Conservation (phyloP, 1,139 yeast species). For the Candida labiduridarum region DNA sequence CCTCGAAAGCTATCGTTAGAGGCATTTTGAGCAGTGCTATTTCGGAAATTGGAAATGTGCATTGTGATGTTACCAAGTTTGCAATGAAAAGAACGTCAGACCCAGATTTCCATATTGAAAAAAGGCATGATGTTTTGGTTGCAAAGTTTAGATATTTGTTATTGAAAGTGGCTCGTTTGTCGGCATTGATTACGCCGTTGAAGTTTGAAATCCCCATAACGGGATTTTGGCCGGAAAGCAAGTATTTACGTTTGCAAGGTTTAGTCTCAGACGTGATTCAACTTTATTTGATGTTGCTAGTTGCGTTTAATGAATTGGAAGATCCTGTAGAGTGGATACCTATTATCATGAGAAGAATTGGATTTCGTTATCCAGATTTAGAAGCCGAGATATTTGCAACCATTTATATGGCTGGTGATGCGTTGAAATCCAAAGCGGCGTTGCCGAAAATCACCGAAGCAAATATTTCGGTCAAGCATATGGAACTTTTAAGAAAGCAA, state of each 20-base stretch:
- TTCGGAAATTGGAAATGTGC: slow-evolving; percentile 31
- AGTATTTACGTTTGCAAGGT: slow-evolving; percentile 27
- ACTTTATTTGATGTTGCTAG: slow-evolving; percentile 28
- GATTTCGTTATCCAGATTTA: slow-evolving; percentile 34
- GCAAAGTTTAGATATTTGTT: slow-evolving; percentile 28
- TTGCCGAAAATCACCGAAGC: slow-evolving; percentile 40
- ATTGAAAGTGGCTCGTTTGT: slow-evolving; percentile 25
- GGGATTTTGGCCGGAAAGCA: slow-evolving; percentile 40
- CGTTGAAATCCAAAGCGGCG: slow-evolving; percentile 27
- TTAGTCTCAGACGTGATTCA: slow-evolving; percentile 32
- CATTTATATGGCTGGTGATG: slow-evolving; percentile 36
- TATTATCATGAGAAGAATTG: slow-evolving; percentile 29
- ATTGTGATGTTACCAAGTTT: slow-evolving; percentile 33
- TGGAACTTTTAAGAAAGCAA: slow-evolving; percentile 29
- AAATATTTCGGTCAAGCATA: slow-evolving; percentile 34
- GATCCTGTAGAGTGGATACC: slow-evolving; percentile 33
- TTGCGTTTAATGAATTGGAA: slow-evolving; percentile 29
- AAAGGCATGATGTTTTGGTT: slow-evolving; percentile 27
- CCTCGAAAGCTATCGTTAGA: slow-evolving; percentile 33
- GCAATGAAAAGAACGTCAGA: slow-evolving; percentile 26
- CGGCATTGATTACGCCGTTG: slow-evolving; percentile 25
- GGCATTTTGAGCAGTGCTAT: slow-evolving; percentile 26
- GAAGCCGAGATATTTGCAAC: slow-evolving; percentile 35
- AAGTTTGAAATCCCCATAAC: slow-evolving; percentile 34
- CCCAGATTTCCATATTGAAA: slow-evolving; percentile 22